A percentile compares a stretch with the other conserved stretches of the same genome.
phyloP scores from a whole-genome alignment of 2,329 filamentous ascomycete genomes.

The Balansia obtecta region DNA sequence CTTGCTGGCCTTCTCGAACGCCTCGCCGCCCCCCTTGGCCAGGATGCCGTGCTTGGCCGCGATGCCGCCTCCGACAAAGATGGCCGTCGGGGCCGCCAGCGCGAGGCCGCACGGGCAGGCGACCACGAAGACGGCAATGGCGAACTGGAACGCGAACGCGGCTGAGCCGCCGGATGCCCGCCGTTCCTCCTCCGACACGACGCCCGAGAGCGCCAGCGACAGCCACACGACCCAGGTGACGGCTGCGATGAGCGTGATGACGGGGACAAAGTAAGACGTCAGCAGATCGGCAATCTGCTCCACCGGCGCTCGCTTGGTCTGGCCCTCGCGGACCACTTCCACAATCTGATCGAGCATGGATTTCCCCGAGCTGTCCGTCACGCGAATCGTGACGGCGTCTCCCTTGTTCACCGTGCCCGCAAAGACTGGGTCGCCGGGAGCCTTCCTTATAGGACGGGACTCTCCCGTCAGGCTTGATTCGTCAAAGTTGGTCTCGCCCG shows the following conservation, averaged over 20 bases:
- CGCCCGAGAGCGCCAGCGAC: slow-evolving; percentile 44
- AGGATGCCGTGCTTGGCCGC: slow-evolving; percentile 71
- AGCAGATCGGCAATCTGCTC: slow-evolving; percentile 62
- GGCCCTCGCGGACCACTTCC: slow-evolving; percentile 62
- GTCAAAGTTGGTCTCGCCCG: slow-evolving; percentile 60
- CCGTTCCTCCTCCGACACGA: slow-evolving; percentile 43
- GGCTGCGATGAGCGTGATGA: slow-evolving; percentile 57
- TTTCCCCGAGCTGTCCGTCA: slow-evolving; percentile 52
- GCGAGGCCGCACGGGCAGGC: slow-evolving; percentile 77
- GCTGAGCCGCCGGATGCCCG: slow-evolving; percentile 51
- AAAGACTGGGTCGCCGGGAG: slow-evolving; percentile 49
- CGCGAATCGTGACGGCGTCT: slow-evolving; percentile 45
- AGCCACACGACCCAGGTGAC: slow-evolving; percentile 64
- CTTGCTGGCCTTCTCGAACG: slow-evolving; percentile 71
- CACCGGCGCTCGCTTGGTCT: slow-evolving; percentile 62
- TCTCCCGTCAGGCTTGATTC: slow-evolving; percentile 84
- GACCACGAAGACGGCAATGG: slow-evolving; percentile 77
- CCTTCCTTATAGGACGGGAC: slow-evolving; percentile 54
- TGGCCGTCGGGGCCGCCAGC: slow-evolving; percentile 73
- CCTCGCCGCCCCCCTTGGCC: slow-evolving; percentile 73
- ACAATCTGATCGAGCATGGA: slow-evolving; percentile 77
- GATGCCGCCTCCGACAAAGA: slow-evolving; percentile 71
- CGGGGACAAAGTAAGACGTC: slow-evolving; percentile 66
- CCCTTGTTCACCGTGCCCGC: slow-evolving; percentile 66
- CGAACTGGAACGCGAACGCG: slow-evolving; percentile 67